phyloP scores from a whole-genome alignment of 2,329 filamentous ascomycete genomes.

The Colletotrichum orbiculare region DNA sequence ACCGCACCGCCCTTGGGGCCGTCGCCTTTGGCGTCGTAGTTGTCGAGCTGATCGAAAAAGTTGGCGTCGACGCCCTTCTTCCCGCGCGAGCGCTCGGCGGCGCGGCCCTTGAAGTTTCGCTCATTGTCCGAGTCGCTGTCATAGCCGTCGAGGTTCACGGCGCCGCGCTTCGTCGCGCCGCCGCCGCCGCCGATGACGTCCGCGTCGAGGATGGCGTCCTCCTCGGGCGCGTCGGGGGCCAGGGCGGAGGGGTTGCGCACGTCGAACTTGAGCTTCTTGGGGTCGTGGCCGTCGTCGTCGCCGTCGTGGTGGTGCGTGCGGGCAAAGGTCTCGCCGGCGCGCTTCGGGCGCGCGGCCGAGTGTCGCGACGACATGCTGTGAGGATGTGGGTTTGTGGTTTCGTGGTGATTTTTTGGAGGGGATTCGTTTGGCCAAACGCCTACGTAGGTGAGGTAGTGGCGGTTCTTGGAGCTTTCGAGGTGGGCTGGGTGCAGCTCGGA shows the following conservation, averaged over 20 bases:
- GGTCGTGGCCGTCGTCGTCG: constrained; percentile 56
- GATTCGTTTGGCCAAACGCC: no score
- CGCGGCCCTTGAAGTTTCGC: constrained; percentile 78
- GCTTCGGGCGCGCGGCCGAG: constrained; percentile 81
- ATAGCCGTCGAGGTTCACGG: constrained; percentile 96
- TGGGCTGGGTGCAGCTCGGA: constrained; percentile 27
- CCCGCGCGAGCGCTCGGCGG: constrained; percentile 65
- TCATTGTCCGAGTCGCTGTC: constrained; percentile 95
- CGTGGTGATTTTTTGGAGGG: no score
- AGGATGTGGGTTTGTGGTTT: no score
- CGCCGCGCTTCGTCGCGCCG: constrained; percentile 85
- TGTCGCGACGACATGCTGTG: constrained; percentile 67
- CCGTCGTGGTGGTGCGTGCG: constrained; percentile 75
- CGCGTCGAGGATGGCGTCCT: constrained; percentile 82
- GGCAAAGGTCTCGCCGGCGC: constrained; percentile 83
- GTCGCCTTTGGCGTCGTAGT: constrained; percentile 59
- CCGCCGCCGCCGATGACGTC: constrained; percentile 89
- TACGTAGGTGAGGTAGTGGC: neutral
- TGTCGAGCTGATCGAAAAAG: constrained; percentile 64
- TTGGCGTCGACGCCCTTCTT: constrained; percentile 58
- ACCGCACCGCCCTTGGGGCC: constrained; percentile 46
- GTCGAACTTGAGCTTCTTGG: constrained; percentile 92
- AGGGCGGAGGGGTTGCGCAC: constrained; percentile 93
- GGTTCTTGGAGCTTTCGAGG: constrained; percentile 17
- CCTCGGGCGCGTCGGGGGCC: constrained; percentile 81